Base-by-base conservation (phyloP, 805 yeast genomes). In the Kuraishia cidri region DNA sequence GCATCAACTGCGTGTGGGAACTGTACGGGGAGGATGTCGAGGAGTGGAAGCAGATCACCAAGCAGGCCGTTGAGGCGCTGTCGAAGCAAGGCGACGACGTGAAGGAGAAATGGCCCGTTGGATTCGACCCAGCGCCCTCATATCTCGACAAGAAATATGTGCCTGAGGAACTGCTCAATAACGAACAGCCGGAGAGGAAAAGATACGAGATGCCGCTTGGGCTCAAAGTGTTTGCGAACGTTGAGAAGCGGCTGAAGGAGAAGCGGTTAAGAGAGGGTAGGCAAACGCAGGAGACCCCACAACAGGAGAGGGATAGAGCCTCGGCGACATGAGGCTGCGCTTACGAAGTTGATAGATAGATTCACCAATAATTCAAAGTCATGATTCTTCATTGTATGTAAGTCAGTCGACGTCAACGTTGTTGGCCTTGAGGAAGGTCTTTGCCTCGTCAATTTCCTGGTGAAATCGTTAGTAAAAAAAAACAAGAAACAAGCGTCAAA, bases 1-100 rank as follows among this genome's bases (percentile, higher is more conserved):
- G 98, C 55, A 77, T 85, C 20, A 87, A 90, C 56, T 90, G 98
- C 55, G 97, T 90, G 2, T 92, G 97, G 97, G 96, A 88, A 46
- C 60, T 84, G 34, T 90, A 75, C 52, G 79, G 81, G 42, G 97
- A 90, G 33, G 97, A 92, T 51, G 47, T 88, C 31, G 78, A 75
- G 40, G 85, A 85, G 22, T 92, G 96, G 95, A 74, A 76, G 46
- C 50, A 40, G 2, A 56, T 64, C 46, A 62, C 94, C 13, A 57
- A 56, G 24, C 52, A 64, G 35, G 96, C 95, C 0, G 81, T 68
- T 0, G 29, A 42, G 5, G 46, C 43, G 11, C 49, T 73, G 31
- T 43, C 37, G 20, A 38, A 47, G 4, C 58, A 54, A 31, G 69
- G 69, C 3, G 52, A 52, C 29, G 60, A 67, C 16, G 50, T 75